Base-by-base conservation (phyloP, 495 filamentous ascomycete species). In the Talaromyces ruber region DNA sequence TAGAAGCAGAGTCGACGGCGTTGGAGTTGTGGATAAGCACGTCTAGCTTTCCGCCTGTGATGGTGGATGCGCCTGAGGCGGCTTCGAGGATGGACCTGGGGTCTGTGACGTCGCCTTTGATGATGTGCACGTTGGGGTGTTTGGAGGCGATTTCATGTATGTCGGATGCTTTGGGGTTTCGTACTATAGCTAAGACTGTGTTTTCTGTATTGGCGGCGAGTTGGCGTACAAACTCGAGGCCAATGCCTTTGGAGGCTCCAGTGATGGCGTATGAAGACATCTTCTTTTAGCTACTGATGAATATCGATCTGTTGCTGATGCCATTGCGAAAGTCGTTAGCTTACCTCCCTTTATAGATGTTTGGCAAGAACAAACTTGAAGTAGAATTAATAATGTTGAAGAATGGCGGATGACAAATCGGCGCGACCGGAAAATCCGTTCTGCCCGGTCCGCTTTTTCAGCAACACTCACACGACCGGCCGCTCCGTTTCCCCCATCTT, bases 201-300 rank as follows among this genome's bases (percentile, higher is more conserved):
- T 84, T 84, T 63, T 62, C 62, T 0, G 67, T 6, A 39, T 75
- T 63, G 45, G 65, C 60, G 30, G 76, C 68, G 52, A 85, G 77
- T 68, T 85, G 81, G 34, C 78, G 77, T 24, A 83, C 71, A 61
- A 82, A 78, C 59, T 84, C 81, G 66, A 77, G 78, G 59, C 82
- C 82, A 61, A 85, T 68, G 62, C 82, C 82, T 26, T 79, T 77
- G 67, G 82, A 82, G 14, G 81, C 77, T 60, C 82, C 82, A 18
- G 82, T 84, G 65, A 85, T 76, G 57, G 75, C 73, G 63, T 81
- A 84, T 51, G 76, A 73, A 58, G 79, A 74, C 82, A 85, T 83
- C 37, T 53, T 74, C 68, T 37, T 12, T 45, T 6, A 60, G 16
- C 14, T 32, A 54, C 24, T 34, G 53, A 53, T 62, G 24, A 39